Percentiles rank a stretch among this genome's conserved stretches.
Conservation (phyloP, 805 yeast genomes). For the Danielia reshetovae region DNA sequence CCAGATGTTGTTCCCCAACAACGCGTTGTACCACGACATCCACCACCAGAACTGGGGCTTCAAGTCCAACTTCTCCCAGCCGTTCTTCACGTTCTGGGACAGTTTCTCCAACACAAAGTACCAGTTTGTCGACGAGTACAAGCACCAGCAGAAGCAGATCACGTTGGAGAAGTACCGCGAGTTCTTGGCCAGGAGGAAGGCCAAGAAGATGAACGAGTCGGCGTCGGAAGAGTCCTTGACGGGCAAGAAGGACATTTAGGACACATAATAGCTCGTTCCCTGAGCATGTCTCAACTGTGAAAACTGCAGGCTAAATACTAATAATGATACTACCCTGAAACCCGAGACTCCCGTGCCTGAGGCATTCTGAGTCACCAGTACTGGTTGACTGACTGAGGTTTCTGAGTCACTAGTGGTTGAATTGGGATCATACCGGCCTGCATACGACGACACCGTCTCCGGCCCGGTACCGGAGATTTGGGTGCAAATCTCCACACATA, state of each 20-base stretch:
- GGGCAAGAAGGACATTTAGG: conserved; percentile 3
- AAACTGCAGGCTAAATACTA: no score
- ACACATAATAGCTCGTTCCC: neutral
- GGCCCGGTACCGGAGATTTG: conserved; percentile 1
- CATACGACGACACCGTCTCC: conserved; percentile 3
- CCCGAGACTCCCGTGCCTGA: no score
- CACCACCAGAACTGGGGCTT: conserved; percentile 97
- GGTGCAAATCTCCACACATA: neutral
- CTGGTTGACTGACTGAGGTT: no score
- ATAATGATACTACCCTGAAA: no score
- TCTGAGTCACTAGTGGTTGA: no score
- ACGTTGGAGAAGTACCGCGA: conserved; percentile 64
- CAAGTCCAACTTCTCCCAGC: conserved; percentile 90
- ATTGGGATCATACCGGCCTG: no score
- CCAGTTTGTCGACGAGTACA: conserved; percentile 57
- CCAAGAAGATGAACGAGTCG: conserved; percentile 5
- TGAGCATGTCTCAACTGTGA: no score
- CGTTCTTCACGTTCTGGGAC: conserved; percentile 96
- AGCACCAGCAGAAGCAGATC: conserved; percentile 58
- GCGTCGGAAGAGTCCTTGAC: neutral
- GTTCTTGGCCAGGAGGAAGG: conserved; percentile 34
- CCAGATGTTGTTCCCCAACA: conserved; percentile 89
- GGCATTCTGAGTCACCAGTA: no score
- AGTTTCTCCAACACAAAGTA: conserved; percentile 65
- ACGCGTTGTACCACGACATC: conserved; percentile 93